phyloP scores from a whole-genome alignment of 2,329 filamentous ascomycete species.

The Paecilomyces sp. region DNA sequence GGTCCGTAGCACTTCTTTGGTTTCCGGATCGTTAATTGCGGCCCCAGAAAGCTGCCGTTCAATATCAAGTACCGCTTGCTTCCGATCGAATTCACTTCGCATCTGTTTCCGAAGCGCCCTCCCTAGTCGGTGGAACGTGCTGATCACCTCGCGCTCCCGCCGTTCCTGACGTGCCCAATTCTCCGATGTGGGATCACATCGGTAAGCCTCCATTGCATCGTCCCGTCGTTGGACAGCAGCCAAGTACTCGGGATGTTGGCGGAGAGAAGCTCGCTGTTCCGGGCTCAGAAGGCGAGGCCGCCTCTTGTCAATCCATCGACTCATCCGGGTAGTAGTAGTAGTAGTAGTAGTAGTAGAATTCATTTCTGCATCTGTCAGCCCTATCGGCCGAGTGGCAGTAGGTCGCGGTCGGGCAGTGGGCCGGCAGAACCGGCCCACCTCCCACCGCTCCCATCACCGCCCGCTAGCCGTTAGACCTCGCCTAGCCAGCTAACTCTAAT shows the following conservation, averaged over 20 bases:
- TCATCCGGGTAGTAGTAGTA: neutral
- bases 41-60: neutral
- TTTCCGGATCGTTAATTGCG: neutral
- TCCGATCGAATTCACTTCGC: neutral
- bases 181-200: neutral
- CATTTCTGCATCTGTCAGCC: too few relatives aligned
- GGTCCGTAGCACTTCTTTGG: neutral
- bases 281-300: neutral
- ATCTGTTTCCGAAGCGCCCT: neutral
- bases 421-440: too few relatives aligned
- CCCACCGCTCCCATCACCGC: too few relatives aligned
- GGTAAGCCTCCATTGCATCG: neutral
- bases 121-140: neutral
- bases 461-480: too few relatives aligned
- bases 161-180: neutral
- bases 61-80: neutral
- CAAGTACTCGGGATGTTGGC: neutral
- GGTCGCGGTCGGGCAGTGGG: too few relatives aligned
- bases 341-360: too few relatives aligned
- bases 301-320: slow-evolving; percentile 1
- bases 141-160: neutral
- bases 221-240: neutral
- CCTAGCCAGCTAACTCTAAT: neutral
- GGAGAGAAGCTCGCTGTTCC: neutral
- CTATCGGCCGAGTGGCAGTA: too few relatives aligned